Base-by-base conservation (phyloP, 306 rosid species). In the Nissolia schottii region DNA sequence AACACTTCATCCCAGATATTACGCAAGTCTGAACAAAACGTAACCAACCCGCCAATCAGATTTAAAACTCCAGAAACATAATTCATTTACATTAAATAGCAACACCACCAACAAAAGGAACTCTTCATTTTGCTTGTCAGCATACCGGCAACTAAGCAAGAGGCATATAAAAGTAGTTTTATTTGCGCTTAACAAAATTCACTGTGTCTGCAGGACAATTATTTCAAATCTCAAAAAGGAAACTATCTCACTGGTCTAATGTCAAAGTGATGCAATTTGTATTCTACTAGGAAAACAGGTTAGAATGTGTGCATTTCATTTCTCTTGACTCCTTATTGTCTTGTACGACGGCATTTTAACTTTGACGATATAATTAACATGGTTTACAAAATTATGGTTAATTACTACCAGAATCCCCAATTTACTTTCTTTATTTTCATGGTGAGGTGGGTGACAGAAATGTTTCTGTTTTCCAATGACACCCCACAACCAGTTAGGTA, bases 1-100 rank as follows among this genome's bases (percentile, higher is more conserved):
- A 95, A 95, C 73, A 86, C 90, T 61, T 81, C 93, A 64, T 86
- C 84, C 99, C 99, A 95, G 77, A 86, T 66, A 87, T 85, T 91
- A 60, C 67, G 73, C 54, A 89, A 77, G 40, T 84, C 99, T 89
- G 93, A 79, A 71, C 61, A 82, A 24, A 76, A 70, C 28, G 15
- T 25, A 75, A 45, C 19, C 22, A 57, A 51, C 50, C 62, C 29
- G 5, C 35, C 27, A 43, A 43, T 67, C 68, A 55, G 34, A 65
- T 35, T 14, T 7, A 40, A 31, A 64, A 38, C 48, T 45, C 43
- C 2, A 11, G 51, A 12, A 53, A 41, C 15, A 31, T 19, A 15
- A 37, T 58, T 38, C 43, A 20, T 56, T 12, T 43, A 32, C 5
- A 10, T 29, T 38, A 63, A 24, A 38, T 71, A 67, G 64, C 28